phyloP scores from a whole-genome alignment of 805 yeast genomes.

The Kodamaea leandrae region DNA sequence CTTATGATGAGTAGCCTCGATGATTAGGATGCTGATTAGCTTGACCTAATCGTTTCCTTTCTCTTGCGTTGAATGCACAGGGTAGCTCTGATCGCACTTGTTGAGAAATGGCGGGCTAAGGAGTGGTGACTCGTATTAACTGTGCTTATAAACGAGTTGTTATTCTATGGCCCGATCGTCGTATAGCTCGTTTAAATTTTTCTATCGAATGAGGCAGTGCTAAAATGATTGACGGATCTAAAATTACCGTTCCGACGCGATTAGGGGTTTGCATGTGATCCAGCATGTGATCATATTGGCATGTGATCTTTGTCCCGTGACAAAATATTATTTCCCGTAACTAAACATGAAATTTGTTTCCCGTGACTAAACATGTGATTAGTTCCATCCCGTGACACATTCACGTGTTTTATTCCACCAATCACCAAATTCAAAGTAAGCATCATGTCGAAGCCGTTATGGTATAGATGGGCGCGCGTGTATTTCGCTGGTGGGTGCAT shows the following conservation, averaged over 20 bases:
- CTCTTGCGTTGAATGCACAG: background rate
- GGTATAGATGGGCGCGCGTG: constrained; percentile 60
- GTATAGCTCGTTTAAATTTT: constrained; percentile 3
- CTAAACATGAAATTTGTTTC: too few species aligned
- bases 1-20: background rate
- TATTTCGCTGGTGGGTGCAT: constrained; percentile 62
- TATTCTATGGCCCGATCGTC: constrained; percentile 1
- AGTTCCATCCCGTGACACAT: too few species aligned
- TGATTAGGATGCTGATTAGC: too few species aligned
- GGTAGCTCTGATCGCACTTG: background rate
- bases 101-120: background rate
- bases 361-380: too few species aligned
- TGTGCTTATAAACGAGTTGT: background rate
- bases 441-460: constrained; percentile 41
- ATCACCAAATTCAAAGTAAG: background rate
- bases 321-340: too few species aligned
- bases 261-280: too few species aligned
- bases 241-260: too few species aligned
- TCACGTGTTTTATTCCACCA: background rate
- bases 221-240: too few species aligned
- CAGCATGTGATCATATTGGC: too few species aligned
- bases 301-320: too few species aligned
- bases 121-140: background rate
- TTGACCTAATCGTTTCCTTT: too few species aligned
- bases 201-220: background rate